Evolutionary conservation across 306 rosid genomes (phyloP).

Genomic region (Dryas alaskensis): DNA sequence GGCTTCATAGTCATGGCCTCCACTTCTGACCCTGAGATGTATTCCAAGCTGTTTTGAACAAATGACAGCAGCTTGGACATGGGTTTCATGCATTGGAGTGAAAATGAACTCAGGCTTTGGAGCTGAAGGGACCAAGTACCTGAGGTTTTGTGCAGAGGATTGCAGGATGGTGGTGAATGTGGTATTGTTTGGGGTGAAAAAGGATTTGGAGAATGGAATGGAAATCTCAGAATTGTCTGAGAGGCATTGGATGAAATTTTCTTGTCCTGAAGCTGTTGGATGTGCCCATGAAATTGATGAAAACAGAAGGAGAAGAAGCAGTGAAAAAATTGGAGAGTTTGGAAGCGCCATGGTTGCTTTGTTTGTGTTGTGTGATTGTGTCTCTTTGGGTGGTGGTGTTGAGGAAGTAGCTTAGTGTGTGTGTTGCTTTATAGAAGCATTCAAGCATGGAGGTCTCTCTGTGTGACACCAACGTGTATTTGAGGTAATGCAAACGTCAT

Average conservation of each 20-base stretch:
- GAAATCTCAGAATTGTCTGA: slow-evolving; percentile 35
- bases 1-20: slow-evolving; percentile 32
- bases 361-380: neutral
- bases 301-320: slow-evolving; percentile 33
- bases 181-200: slow-evolving; percentile 43
- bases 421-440: slow-evolving; percentile 7
- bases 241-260: slow-evolving; percentile 49
- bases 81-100: slow-evolving; percentile 52
- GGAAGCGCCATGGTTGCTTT: slow-evolving; percentile 30
- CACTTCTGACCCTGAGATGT: slow-evolving; percentile 42
- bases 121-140: slow-evolving; percentile 49
- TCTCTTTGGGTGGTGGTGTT: slow-evolving; percentile 6
- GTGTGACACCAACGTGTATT: neutral
- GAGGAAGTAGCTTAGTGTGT: neutral
- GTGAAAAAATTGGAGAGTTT: slow-evolving; percentile 12
- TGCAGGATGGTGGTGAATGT: slow-evolving; percentile 50
- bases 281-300: slow-evolving; percentile 35
- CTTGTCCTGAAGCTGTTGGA: slow-evolving; percentile 35
- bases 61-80: slow-evolving; percentile 58
- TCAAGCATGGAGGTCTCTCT: neutral
- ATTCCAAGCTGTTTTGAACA: slow-evolving; percentile 48
- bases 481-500: slow-evolving; percentile 24
- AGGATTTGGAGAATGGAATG: slow-evolving; percentile 41
- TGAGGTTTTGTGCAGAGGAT: slow-evolving; percentile 67
- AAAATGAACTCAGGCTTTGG: slow-evolving; percentile 63